Base-by-base conservation (phyloP, 1,139 yeast species). In the Hemisphaericaspora subhashii region DNA sequence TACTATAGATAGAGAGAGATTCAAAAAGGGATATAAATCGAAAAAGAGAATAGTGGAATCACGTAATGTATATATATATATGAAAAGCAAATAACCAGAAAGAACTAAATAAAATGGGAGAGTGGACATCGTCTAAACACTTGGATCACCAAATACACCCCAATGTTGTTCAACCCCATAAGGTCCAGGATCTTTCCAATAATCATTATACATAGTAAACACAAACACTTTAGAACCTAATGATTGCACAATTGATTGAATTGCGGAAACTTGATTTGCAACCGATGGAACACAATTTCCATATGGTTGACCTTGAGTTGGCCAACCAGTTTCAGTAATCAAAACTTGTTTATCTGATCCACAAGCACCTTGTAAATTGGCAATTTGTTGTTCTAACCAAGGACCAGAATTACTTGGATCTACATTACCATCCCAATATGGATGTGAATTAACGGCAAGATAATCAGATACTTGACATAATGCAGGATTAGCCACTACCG, bases 321-420 rank as follows among this genome's bases (percentile, higher is more conserved):
- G 94, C 92, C 92, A 85, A 41, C 94, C 94, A 40, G 88, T 75
- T 67, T 85, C 94, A 37, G 86, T 78, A 53, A 84, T 79, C 52
- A 82, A 63, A 38, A 82, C 78, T 28, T 60, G 51, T 65, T 84
- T 83, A 41, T 63, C 53, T 53, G 77, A 74, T 53, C 79, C 79
- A 72, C 92, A 85, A 38, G 81, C 81, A 49, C 75, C 62, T 64
- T 77, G 72, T 54, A 85, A 85, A 61, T 79, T 71, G 54, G 80
- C 71, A 55, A 85, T 81, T 67, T 83, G 89, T 48, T 68, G 58
- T 55, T 77, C 55, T 54, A 84, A 71, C 88, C 89, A 85, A 16
- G 74, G 62, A 57, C 94, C 95, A 26, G 92, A 78, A 52, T 79
- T 69, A 7, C 66, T 65, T 48, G 92, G 88, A 43, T 63, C 67